Evolutionary conservation across 768 basidiomycete species (phyloP).

Genomic region (Kwoniella pini): DNA sequence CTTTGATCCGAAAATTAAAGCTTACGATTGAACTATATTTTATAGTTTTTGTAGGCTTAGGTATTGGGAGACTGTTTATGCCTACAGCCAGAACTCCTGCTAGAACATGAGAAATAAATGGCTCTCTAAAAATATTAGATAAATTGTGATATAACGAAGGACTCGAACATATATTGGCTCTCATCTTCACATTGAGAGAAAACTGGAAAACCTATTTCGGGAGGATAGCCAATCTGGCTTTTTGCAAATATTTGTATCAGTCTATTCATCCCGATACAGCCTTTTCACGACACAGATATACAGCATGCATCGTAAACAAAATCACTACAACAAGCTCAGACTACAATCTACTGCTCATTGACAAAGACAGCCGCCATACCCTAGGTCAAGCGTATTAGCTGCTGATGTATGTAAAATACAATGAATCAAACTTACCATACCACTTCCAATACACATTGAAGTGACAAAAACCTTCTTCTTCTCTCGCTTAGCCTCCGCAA

Average conservation of each 20-base stretch:
- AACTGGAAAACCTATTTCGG: no score
- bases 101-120: not conserved
- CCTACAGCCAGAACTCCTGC: slow-evolving; percentile 1
- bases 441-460: slow-evolving; percentile 76
- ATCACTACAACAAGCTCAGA: not conserved
- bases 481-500: slow-evolving; percentile 73
- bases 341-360: slow-evolving; percentile 44
- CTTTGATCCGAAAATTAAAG: no score
- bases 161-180: no score
- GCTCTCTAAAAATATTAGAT: no score
- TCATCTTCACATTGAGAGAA: no score
- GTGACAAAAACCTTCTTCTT: slow-evolving; percentile 74
- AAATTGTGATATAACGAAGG: no score
- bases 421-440: slow-evolving; percentile 72
- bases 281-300: not conserved
- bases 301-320: not conserved
- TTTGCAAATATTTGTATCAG: no score
- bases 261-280: no score
- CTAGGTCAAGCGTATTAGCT: slow-evolving; percentile 3
- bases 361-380: slow-evolving; percentile 48
- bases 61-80: slow-evolving; percentile 19
- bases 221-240: no score
- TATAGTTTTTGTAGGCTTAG: slow-evolving; percentile 20
- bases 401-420: no score
- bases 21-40: not conserved